Base-by-base conservation (phyloP, 2,329 filamentous ascomycete species). In the Trichoderma polysporum region DNA sequence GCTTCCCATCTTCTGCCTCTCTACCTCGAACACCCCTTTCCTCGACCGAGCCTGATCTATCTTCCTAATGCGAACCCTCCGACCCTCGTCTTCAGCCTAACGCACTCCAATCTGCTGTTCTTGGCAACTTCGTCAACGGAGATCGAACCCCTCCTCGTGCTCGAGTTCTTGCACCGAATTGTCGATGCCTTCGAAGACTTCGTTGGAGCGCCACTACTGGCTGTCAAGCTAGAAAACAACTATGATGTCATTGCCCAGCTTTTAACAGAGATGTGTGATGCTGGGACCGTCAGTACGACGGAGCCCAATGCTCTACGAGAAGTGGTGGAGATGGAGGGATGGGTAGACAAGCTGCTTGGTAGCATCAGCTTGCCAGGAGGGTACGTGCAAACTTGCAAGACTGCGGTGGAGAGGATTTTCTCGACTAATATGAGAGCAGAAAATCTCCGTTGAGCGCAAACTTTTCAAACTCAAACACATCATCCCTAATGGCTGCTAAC, bases 161-260 rank as follows among this genome's bases (percentile, higher is more conserved):
- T 98, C 70, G 94, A 98, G 80, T 98, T 98, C 78, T 86, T 99
- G 45, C 94, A 98, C 82, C 90, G 95, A 70, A 86, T 97, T 33
- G 88, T 97, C 75, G 95, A 99, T 83, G 90, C 91, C 13, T 86
- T 99, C 37, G 94, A 98, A 80, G 94, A 97, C 75, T 98, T 97
- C 76, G 84, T 99, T 8, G 94, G 94, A 67, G 89, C 92, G 53
- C 95, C 95, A 15, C 81, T 99, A 57, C 82, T 97, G 66, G 90
- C 93, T 22, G 87, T 86, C 75, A 97, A 95, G 82, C 90, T 99
- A 70, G 93, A 97, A 79, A 86, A 84, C 71, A 93, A 88, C 78
- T 98, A 98, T 79, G 92, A 98, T 86, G 90, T 98, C 31, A 91
- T 96, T 37, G 94, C 94, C 19, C 95, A 99, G 80, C 82, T 99